A percentile compares a stretch with the other conserved stretches of the same genome.
These are phyloP conservation scores for Pinus tabuliformis DNA, from an alignment of 75 land plant species.

Conservation along the genomic window DNA sequence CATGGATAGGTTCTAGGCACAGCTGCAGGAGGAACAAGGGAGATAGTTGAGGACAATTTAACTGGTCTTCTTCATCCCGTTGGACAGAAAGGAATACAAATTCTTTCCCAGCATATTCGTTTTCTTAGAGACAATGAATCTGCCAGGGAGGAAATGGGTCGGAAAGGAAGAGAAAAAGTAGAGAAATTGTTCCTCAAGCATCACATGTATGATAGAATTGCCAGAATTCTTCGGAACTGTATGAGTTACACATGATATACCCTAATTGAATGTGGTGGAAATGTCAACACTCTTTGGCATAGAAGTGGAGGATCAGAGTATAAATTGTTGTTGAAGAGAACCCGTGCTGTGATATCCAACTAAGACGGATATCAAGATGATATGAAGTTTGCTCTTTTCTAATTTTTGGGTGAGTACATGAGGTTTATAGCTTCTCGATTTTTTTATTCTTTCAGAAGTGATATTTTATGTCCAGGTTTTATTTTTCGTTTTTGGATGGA, in stretches of 20 bases:
- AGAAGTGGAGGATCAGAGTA: background rate
- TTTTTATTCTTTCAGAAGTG: background rate
- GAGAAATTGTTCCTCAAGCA: conserved; percentile 61
- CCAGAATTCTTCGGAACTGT: conserved; percentile 48
- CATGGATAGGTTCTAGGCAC: conserved; percentile 83
- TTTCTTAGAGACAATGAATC: conserved; percentile 51
- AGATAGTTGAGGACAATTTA: conserved; percentile 72
- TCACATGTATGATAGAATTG: conserved; percentile 71
- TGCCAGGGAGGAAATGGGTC: conserved; percentile 66
- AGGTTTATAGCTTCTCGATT: background rate
- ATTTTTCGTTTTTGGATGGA: background rate
- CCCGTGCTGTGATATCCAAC: background rate
- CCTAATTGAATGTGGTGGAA: background rate
- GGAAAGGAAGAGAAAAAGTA: conserved; percentile 65
- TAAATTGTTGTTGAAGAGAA: background rate
- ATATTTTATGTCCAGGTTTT: background rate
- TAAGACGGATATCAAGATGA: background rate
- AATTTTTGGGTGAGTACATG: conserved; percentile 1
- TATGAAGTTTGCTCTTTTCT: background rate
- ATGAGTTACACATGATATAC: conserved; percentile 40
- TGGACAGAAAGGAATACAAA: conserved; percentile 58
- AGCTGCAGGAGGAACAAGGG: conserved; percentile 88
- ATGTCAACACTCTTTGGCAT: background rate
- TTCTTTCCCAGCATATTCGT: conserved; percentile 63
- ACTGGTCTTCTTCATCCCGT: conserved; percentile 89